Percentiles rank a stretch among this genome's conserved stretches.
Conservation (phyloP, 192 early-diverging fungal species). For the Pilobolus umbonatus region DNA sequence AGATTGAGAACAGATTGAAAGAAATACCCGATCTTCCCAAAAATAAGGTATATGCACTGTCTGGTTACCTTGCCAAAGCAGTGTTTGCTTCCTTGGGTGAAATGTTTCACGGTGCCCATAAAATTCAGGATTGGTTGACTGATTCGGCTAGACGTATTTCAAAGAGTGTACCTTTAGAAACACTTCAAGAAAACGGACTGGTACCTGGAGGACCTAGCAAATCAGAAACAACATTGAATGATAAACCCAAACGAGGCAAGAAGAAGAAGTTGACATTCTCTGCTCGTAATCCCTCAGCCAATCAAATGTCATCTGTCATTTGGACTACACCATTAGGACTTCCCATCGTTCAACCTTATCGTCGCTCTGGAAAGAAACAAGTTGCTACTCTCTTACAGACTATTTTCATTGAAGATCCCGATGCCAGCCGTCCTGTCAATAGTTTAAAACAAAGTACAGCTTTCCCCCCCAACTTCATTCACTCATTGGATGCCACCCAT, state of each 20-base stretch:
- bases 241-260: constrained; percentile 12
- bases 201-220: constrained; percentile 15
- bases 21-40: constrained; percentile 71
- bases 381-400: constrained; percentile 79
- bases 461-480: constrained; percentile 98
- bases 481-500: constrained; percentile 95
- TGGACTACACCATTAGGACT: constrained; percentile 96
- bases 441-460: constrained; percentile 88
- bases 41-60: constrained; percentile 56
- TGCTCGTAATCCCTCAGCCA: constrained; percentile 34
- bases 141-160: constrained; percentile 79
- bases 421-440: constrained; percentile 76
- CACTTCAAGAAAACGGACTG: constrained; percentile 34
- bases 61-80: constrained; percentile 71
- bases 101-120: constrained; percentile 85
- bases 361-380: constrained; percentile 57
- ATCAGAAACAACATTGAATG: constrained; percentile 1
- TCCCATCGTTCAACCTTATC: constrained; percentile 96
- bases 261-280: constrained; percentile 19
- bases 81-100: constrained; percentile 85
- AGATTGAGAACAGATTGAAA: constrained; percentile 80
- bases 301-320: constrained; percentile 85
- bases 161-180: constrained; percentile 60
- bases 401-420: constrained; percentile 66
- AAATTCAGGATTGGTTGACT: constrained; percentile 93